A percentile compares a stretch with the other conserved stretches of the same genome.
These are phyloP conservation scores for Paecilomyces fulvus DNA, from an alignment of 2,329 filamentous ascomycete species.

Conservation along the genomic window DNA sequence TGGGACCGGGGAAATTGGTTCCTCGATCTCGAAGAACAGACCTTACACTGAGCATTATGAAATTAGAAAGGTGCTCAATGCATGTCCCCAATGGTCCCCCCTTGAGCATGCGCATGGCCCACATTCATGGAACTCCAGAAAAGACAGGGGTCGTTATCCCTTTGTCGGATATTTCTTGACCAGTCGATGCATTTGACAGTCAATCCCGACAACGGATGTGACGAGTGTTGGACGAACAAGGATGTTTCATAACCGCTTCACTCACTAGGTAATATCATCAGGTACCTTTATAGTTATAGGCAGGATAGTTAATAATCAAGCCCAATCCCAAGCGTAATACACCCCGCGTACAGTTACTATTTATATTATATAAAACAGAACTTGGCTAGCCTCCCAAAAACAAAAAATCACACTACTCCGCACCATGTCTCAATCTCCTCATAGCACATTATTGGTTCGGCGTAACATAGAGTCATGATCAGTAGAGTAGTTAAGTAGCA, in stretches of 20 bases:
- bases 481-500: too few relatives aligned
- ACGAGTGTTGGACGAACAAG: background rate
- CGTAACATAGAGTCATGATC: too few relatives aligned
- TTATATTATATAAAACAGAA: too few relatives aligned
- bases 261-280: background rate
- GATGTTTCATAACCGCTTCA: background rate
- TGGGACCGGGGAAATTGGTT: background rate
- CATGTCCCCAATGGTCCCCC: background rate
- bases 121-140: background rate
- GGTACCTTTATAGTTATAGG: background rate
- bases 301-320: background rate
- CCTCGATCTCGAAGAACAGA: background rate
- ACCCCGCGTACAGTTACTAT: too few relatives aligned
- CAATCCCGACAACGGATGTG: background rate
- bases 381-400: too few relatives aligned
- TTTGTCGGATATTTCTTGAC: background rate
- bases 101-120: too few relatives aligned
- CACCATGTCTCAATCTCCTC: too few relatives aligned
- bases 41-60: background rate
- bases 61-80: background rate
- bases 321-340: background rate
- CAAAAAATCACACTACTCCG: too few relatives aligned
- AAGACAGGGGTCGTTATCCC: background rate
- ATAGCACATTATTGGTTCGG: too few relatives aligned
- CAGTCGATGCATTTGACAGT: background rate